These are phyloP conservation scores for Neonectria coccinea DNA, from an alignment of 2,329 filamentous ascomycete genomes.

Conservation along the genomic window DNA sequence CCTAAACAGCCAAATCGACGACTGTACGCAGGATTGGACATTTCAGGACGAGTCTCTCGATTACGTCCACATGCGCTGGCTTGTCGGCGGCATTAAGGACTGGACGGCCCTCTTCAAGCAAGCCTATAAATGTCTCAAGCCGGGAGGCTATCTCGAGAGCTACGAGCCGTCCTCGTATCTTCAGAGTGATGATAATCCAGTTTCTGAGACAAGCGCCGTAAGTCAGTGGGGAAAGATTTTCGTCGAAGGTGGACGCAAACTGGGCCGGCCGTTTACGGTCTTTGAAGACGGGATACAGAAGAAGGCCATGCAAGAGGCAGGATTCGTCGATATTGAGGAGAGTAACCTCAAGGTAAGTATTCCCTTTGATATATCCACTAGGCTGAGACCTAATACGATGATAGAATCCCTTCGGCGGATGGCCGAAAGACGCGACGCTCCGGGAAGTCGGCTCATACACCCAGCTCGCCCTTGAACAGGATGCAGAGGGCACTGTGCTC, in stretches of 20 bases:
- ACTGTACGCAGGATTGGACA: slow-evolving; percentile 39
- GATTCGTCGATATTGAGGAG: slow-evolving; percentile 27
- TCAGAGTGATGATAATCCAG: slow-evolving; percentile 28
- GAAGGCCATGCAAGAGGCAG: slow-evolving; percentile 28
- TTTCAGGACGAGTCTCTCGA: slow-evolving; percentile 28
- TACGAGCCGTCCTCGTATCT: slow-evolving; percentile 32
- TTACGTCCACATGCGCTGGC: slow-evolving; percentile 37
- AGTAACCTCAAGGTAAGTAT: slow-evolving; percentile 27
- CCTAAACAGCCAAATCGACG: slow-evolving; percentile 31
- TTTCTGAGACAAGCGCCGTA: slow-evolving; percentile 32
- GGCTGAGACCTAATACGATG: background rate
- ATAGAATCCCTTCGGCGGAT: background rate
- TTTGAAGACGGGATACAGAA: slow-evolving; percentile 30
- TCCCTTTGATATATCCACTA: too few species aligned
- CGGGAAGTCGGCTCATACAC: slow-evolving; percentile 1
- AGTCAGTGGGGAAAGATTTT: slow-evolving; percentile 39
- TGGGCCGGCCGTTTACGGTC: slow-evolving; percentile 30
- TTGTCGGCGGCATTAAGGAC: slow-evolving; percentile 30
- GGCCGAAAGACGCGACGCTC: background rate
- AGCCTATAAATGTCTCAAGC: slow-evolving; percentile 26
- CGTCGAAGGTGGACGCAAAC: slow-evolving; percentile 29
- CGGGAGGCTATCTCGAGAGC: slow-evolving; percentile 32
- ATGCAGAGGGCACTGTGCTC: slow-evolving; percentile 13
- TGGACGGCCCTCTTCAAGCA: slow-evolving; percentile 31
- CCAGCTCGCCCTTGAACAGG: background rate